phyloP scores from a whole-genome alignment of 202 grass and related monocot species.

The Alloteropsis angusta region DNA sequence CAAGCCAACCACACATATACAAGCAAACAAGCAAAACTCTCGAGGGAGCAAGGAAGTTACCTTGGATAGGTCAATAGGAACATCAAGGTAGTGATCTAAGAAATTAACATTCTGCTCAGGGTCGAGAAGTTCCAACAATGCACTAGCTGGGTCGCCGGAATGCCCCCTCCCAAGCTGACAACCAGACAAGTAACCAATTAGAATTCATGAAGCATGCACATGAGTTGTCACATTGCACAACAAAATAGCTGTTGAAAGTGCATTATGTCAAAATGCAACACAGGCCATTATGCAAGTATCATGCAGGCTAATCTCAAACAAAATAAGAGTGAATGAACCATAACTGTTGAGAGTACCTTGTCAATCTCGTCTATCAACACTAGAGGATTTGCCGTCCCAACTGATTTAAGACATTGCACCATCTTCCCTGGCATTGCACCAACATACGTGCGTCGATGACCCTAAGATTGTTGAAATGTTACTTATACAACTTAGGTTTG shows the following conservation, averaged over 20 bases:
- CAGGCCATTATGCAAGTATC: slow-evolving; percentile 22
- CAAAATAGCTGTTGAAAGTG: slow-evolving; percentile 13
- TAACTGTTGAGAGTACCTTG: slow-evolving; percentile 52
- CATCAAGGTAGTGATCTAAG: slow-evolving; percentile 98
- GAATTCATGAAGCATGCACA: not conserved
- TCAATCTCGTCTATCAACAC: slow-evolving; percentile 99
- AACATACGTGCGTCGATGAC: slow-evolving; percentile 93
- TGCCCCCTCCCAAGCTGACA: slow-evolving; percentile 89
- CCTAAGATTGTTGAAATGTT: slow-evolving; percentile 53
- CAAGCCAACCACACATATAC: not conserved
- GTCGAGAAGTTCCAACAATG: slow-evolving; percentile 91
- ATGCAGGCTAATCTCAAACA: not conserved
- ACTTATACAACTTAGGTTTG: not conserved
- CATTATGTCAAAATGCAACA: not conserved
- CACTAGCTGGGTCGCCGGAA: slow-evolving; percentile 96
- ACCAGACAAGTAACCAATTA: slow-evolving; percentile 20
- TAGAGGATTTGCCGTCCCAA: slow-evolving; percentile 91
- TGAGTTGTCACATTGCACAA: not conserved
- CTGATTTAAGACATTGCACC: slow-evolving; percentile 96
- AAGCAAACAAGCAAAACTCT: not conserved
- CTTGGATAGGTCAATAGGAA: slow-evolving; percentile 99
- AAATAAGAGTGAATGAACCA: not conserved
- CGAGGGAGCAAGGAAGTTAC: slow-evolving; percentile 29
- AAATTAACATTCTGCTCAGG: slow-evolving; percentile 99
- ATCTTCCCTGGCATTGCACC: slow-evolving; percentile 99